phyloP scores from a whole-genome alignment of 179 eudicot species.

The Amaranthus tricolor region DNA sequence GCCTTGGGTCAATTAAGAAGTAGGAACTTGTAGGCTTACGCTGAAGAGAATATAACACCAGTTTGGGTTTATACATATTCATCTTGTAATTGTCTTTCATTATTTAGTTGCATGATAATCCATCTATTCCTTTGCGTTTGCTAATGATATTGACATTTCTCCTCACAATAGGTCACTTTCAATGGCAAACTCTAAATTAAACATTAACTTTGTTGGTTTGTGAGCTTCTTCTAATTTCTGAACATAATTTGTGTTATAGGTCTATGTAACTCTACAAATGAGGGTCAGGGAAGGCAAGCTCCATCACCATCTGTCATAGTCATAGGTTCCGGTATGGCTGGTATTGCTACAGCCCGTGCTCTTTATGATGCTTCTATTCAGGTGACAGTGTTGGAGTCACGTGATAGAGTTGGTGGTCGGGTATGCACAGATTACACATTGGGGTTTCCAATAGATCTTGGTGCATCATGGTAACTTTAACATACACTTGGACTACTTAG shows the following conservation, averaged over 20 bases:
- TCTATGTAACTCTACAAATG: conserved; percentile 48
- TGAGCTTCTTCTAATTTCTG: background rate
- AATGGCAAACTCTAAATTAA: background rate
- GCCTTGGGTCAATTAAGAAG: background rate
- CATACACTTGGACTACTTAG: background rate
- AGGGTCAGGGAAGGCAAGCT: conserved; percentile 32
- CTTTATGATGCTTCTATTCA: conserved; percentile 91
- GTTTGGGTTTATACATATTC: background rate
- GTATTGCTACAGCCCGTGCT: conserved; percentile 89
- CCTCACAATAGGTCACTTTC: too few species aligned
- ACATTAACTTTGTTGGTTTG: background rate
- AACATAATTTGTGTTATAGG: conserved; percentile 39
- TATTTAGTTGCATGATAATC: too few species aligned
- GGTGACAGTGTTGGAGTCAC: conserved; percentile 87
- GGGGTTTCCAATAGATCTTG: conserved; percentile 94
- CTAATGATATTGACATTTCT: too few species aligned
- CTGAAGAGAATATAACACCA: background rate
- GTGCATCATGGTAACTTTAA: conserved; percentile 88
- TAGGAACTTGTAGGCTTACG: background rate
- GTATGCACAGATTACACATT: conserved; percentile 94
- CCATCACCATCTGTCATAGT: conserved; percentile 84
- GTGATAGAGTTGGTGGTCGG: conserved; percentile 95
- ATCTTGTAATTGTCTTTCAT: background rate
- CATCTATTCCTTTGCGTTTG: too few species aligned
- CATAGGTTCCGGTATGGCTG: conserved; percentile 90